These are phyloP conservation scores for Protomyces arabidopsidicola DNA, from an alignment of 1,139 yeast species.

Conservation along the genomic window DNA sequence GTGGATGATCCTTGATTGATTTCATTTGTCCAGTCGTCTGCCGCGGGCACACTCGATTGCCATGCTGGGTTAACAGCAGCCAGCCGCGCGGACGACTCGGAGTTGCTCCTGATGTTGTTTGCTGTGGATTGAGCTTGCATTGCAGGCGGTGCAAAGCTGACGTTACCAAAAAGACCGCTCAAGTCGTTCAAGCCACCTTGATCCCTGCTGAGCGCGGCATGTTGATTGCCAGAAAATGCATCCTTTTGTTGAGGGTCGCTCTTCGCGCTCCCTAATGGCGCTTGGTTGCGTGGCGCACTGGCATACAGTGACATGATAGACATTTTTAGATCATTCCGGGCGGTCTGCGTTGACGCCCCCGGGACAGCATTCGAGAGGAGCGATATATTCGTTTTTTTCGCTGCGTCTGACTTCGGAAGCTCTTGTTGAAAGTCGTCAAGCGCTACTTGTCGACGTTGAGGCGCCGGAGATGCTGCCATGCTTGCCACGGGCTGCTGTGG, in stretches of 20 bases:
- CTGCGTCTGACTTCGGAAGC: constrained; percentile 24
- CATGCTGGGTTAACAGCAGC: neutral
- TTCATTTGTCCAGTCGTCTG: neutral
- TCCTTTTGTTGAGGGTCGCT: neutral
- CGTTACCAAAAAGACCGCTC: constrained; percentile 17
- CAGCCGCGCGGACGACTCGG: neutral
- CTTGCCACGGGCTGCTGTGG: constrained; percentile 21
- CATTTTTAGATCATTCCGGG: constrained; percentile 76
- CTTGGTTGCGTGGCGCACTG: constrained; percentile 46
- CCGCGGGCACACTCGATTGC: neutral
- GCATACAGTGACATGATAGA: constrained; percentile 86
- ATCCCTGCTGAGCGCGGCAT: neutral
- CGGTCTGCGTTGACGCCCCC: neutral
- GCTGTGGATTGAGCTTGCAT: neutral
- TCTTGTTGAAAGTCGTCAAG: constrained; percentile 28
- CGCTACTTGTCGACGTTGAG: constrained; percentile 30
- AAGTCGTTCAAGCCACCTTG: constrained; percentile 15
- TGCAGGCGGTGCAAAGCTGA: constrained; percentile 9
- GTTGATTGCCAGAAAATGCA: neutral
- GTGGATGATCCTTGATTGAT: neutral
- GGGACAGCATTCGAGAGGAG: constrained; percentile 6
- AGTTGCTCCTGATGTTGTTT: neutral
- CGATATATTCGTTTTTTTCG: constrained; percentile 4
- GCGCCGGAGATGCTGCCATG: constrained; percentile 34
- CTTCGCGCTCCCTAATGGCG: neutral